Evolutionary conservation across 1,284 basidiomycete species (phyloP).

Genomic region (Naganishia liquefaciens): DNA sequence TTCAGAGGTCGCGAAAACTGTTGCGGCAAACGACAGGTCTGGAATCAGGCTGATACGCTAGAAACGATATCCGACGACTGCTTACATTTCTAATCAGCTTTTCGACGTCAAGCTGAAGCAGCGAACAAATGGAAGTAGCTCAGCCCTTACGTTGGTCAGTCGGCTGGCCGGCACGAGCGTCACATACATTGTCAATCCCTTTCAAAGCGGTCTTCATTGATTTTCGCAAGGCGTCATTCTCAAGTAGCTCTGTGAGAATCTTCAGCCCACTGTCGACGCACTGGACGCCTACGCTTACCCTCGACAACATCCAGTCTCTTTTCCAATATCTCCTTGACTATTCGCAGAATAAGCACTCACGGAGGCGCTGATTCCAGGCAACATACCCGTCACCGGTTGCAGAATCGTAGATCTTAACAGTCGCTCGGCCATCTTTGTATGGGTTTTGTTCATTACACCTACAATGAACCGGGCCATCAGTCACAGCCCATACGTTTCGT

Average conservation of each 20-base stretch:
- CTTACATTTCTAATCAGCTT: slow-evolving; percentile 74
- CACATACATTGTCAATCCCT: slow-evolving; percentile 31
- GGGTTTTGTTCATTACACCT: slow-evolving; percentile 73
- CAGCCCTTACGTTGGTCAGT: background rate
- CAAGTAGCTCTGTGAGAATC: slow-evolving; percentile 33
- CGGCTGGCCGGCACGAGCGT: no score
- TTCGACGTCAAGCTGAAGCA: slow-evolving; percentile 72
- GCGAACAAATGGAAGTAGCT: background rate
- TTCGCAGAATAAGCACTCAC: background rate
- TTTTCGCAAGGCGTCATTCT: slow-evolving; percentile 27
- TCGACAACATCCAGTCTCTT: slow-evolving; percentile 80
- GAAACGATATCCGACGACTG: background rate
- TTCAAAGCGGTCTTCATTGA: slow-evolving; percentile 26
- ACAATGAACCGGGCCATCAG: slow-evolving; percentile 38
- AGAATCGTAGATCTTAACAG: slow-evolving; percentile 77
- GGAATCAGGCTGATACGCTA: slow-evolving; percentile 7
- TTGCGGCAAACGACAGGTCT: background rate
- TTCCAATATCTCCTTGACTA: slow-evolving; percentile 63
- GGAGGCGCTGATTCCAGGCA: background rate
- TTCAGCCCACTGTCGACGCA: background rate
- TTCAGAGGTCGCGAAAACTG: slow-evolving; percentile 35
- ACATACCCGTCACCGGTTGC: slow-evolving; percentile 72
- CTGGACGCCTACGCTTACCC: slow-evolving; percentile 55
- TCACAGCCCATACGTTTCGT: no score
- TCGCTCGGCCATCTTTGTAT: slow-evolving; percentile 81